Percentiles rank a stretch among this genome's conserved stretches.
Evolutionary conservation across 148 eudicot species (phyloP).

Genomic region (Cornus suecica): DNA sequence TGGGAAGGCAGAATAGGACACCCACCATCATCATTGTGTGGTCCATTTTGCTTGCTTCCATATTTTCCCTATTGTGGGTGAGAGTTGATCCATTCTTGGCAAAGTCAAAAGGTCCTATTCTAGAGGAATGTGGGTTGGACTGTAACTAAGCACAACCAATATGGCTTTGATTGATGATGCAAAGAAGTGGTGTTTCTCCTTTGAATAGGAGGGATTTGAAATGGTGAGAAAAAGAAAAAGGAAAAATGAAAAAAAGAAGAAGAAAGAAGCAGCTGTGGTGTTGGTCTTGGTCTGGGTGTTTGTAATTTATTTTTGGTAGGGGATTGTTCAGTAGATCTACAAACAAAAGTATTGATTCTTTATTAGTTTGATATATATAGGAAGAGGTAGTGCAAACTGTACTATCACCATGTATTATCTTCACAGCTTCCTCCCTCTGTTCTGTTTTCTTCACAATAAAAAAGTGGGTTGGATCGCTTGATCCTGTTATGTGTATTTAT

Average conservation of each 20-base stretch:
- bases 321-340: not conserved
- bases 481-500: not conserved
- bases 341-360: not conserved
- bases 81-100: slow-evolving; percentile 20
- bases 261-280: not conserved
- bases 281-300: not conserved
- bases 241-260: too few relatives aligned
- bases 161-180: not conserved
- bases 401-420: not conserved
- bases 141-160: not conserved
- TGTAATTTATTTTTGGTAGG: not conserved
- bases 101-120: slow-evolving; percentile 1
- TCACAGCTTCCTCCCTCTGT: not conserved
- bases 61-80: slow-evolving; percentile 22
- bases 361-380: not conserved
- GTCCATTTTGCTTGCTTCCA: slow-evolving; percentile 25
- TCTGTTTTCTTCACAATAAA: not conserved
- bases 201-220: not conserved
- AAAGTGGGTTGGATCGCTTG: not conserved
- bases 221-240: too few relatives aligned
- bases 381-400: not conserved
- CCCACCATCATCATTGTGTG: slow-evolving; percentile 24
- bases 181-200: not conserved
- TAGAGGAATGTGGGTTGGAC: slow-evolving; percentile 23
- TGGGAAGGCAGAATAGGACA: slow-evolving; percentile 19